Evolutionary conservation across 768 basidiomycete species (phyloP).

Genomic region (Suillus bovinus): DNA sequence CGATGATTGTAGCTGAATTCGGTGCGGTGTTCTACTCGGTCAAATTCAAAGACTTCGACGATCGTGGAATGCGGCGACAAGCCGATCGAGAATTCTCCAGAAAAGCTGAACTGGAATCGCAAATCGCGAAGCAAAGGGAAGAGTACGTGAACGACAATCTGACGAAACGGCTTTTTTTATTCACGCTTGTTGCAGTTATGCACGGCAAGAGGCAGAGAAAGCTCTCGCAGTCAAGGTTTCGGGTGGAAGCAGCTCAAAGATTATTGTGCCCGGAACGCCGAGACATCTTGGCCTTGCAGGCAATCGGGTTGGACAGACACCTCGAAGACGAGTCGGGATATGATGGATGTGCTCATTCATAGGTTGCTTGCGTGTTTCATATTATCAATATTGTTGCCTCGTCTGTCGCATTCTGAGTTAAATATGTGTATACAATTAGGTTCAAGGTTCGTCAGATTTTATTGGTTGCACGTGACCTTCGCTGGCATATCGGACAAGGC

Average conservation of each 20-base stretch:
- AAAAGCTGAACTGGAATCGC: constrained; percentile 86
- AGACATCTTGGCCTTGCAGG: constrained; percentile 68
- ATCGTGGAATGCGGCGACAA: constrained; percentile 70
- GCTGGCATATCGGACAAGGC: not conserved
- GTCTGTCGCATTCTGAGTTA: no score
- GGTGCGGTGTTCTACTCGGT: constrained; percentile 98
- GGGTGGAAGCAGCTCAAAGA: constrained; percentile 54
- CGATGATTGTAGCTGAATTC: constrained; percentile 67
- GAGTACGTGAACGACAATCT: constrained; percentile 39
- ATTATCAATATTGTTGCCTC: constrained; percentile 8
- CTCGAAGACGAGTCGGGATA: constrained; percentile 71
- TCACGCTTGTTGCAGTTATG: constrained; percentile 42
- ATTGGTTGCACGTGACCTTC: not conserved
- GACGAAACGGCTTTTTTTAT: constrained; percentile 1
- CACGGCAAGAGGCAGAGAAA: constrained; percentile 63
- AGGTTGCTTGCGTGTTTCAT: not conserved
- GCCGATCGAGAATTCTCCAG: constrained; percentile 91
- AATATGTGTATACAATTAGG: no score
- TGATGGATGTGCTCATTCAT: constrained; percentile 30
- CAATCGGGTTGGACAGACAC: constrained; percentile 71
- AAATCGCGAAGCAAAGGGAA: constrained; percentile 85
- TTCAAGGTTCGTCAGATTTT: no score
- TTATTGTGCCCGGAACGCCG: constrained; percentile 82
- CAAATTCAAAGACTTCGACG: constrained; percentile 97
- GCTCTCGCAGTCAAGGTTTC: constrained; percentile 55